Conservation (phyloP, 257 asterid species). For the Nicotiana paniculata region DNA sequence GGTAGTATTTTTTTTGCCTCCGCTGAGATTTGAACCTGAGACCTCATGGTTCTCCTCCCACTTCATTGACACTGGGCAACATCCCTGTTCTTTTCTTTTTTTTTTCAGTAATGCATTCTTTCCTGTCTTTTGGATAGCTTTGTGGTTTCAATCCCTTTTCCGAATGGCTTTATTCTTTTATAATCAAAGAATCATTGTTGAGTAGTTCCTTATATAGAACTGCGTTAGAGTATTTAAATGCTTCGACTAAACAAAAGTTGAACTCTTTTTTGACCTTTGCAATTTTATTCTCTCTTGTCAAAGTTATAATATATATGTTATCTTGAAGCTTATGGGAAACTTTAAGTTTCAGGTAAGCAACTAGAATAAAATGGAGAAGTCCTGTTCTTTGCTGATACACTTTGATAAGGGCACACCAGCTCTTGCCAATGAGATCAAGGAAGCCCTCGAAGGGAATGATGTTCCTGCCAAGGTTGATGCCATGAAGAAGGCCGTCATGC, state of each 20-base stretch:
- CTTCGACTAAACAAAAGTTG: neutral
- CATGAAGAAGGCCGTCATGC: constrained; percentile 86
- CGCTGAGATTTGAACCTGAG: no score
- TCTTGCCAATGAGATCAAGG: constrained; percentile 86
- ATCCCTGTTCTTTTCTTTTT: neutral
- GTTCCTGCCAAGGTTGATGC: constrained; percentile 75
- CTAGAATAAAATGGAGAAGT: constrained; percentile 65
- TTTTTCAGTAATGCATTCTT: neutral
- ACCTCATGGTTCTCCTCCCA: no score
- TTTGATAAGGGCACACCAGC: constrained; percentile 91
- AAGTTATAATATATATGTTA: neutral
- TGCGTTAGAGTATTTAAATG: neutral
- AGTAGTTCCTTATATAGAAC: neutral
- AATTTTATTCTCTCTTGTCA: neutral
- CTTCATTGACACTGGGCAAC: no score
- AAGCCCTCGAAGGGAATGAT: constrained; percentile 82
- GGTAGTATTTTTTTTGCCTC: no score
- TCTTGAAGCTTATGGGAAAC: neutral
- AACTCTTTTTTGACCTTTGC: neutral
- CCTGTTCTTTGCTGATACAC: constrained; percentile 73
- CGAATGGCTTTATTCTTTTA: neutral
- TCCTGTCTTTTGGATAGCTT: neutral
- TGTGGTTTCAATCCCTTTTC: neutral
- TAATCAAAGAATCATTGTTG: neutral
- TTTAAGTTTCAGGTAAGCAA: constrained; percentile 15